phyloP scores from a whole-genome alignment of 2,329 filamentous ascomycete genomes.

The Metarhizium guizhouense region DNA sequence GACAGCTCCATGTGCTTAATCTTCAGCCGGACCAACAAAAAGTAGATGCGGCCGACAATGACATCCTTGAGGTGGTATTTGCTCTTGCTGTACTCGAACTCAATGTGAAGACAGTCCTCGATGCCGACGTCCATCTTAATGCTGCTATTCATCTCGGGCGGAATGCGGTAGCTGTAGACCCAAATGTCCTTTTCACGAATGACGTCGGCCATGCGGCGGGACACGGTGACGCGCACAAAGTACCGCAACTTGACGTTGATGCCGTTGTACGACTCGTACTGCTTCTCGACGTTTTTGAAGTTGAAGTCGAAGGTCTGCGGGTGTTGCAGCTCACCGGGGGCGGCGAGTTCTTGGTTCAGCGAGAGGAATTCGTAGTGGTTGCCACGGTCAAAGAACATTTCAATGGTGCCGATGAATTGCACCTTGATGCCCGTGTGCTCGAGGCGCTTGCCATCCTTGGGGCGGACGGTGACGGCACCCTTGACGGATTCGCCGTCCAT shows the following conservation, averaged over 20 bases:
- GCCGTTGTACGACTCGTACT: conserved; percentile 98
- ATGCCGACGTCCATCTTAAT: conserved; percentile 99
- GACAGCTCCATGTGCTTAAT: conserved; percentile 99
- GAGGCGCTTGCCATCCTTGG: conserved; percentile 95
- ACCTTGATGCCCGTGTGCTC: conserved; percentile 99
- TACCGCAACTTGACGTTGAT: conserved; percentile 99
- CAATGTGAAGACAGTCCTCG: conserved; percentile 97
- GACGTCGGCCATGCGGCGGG: conserved; percentile 92
- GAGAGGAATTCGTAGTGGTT: conserved; percentile 99
- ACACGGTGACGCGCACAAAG: conserved; percentile 95
- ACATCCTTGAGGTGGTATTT: conserved; percentile 99
- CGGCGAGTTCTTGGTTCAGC: conserved; percentile 90
- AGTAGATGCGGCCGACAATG: conserved; percentile 97
- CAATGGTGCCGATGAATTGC: conserved; percentile 98
- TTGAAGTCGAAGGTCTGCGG: conserved; percentile 99
- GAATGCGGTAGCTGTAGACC: conserved; percentile 98
- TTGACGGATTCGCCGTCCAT: conserved; percentile 98
- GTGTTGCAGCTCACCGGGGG: conserved; percentile 94
- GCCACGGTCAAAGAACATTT: conserved; percentile 99
- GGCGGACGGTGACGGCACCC: conserved; percentile 86
- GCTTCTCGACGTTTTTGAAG: conserved; percentile 99
- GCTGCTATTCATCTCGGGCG: conserved; percentile 92
- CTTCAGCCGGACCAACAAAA: conserved; percentile 91
- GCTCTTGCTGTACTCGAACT: conserved; percentile 98
- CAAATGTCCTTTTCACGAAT: conserved; percentile 98